Base-by-base conservation (phyloP, 2,329 filamentous ascomycete species). In the Chaetomiaceae sp. region DNA sequence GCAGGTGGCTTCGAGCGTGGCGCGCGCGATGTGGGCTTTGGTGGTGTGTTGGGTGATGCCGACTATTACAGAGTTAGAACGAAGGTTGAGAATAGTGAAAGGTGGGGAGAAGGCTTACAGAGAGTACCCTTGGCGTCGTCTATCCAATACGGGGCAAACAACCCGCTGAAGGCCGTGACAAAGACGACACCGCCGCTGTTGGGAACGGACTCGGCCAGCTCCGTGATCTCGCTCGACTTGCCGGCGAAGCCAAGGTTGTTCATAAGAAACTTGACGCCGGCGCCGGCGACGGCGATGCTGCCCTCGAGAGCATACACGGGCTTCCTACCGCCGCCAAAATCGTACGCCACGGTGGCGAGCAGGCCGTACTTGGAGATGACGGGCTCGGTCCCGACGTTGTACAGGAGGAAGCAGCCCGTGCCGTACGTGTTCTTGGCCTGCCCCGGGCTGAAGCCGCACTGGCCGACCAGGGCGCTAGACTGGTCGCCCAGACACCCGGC, bases 121-220 rank as follows among this genome's bases (percentile, higher is more conserved):
- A 94, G 83, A 5, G 91, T 95, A 55, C 91, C 91, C 68, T 91
- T 87, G 19, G 90, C 90, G 71, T 95, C 89, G 66, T 95, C 90
- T 57, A 95, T 92, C 91, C 91, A 96, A 71, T 96, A 95, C 0
- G 91, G 91, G 1, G 91, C 91, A 67, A 95, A 95, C 3, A 96
- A 79, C 50, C 91, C 91, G 69, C 87, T 91, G 68, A 96, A 96
- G 1, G 91, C 91, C 3, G 91, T 95, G 56, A 96, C 91, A 64
- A 96, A 85, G 17, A 91, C 82, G 51, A 91, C 86, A 7, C 91
- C 91, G 51, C 90, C 91, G 57, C 87, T 95, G 68, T 95, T 87
- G 2, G 72, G 63, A 7, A 83, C 79, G 0, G 72, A 75, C 63
- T 72, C 71, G 27, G 79, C 80, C 29, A 83, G 69, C 47, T 72